phyloP scores from a whole-genome alignment of 1,139 yeast species.

The Yamadazyma sp. region DNA sequence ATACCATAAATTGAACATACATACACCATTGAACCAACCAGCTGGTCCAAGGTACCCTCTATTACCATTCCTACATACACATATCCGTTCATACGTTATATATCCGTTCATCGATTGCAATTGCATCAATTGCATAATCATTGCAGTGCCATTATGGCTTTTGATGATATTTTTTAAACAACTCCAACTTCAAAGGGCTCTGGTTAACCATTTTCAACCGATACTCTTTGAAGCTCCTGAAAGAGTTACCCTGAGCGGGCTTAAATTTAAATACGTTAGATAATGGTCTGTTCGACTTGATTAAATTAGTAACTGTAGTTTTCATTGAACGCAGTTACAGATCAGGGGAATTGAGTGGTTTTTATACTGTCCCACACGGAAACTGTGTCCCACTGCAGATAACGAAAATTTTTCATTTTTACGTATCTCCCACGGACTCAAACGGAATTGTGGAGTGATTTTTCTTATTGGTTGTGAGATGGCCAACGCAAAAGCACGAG shows the following conservation, averaged over 20 bases:
- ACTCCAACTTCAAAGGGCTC: slow-evolving; percentile 40
- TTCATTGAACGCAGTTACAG: slow-evolving; percentile 3
- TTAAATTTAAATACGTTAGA: slow-evolving; percentile 9
- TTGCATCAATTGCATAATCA: too few species aligned
- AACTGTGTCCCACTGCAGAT: neutral
- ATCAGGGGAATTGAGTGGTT: neutral
- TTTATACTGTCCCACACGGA: neutral
- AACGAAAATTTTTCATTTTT: neutral
- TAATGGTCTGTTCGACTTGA: slow-evolving; percentile 10
- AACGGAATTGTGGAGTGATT: slow-evolving; percentile 6
- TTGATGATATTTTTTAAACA: slow-evolving; percentile 18
- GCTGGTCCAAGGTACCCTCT: too few species aligned
- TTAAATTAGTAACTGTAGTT: slow-evolving; percentile 10
- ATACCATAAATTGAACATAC: too few species aligned
- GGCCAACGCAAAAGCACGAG: neutral
- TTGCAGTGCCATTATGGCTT: slow-evolving; percentile 3
- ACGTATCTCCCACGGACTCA: too few species aligned
- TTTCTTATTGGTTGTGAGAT: slow-evolving; percentile 1
- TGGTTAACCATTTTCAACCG: slow-evolving; percentile 51
- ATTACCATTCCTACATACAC: neutral
- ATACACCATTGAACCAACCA: too few species aligned
- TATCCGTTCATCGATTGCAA: too few species aligned
- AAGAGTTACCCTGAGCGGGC: slow-evolving; percentile 25
- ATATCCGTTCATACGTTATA: too few species aligned
- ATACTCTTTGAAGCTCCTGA: slow-evolving; percentile 57